Evolutionary conservation across 352 stramenopile genomes (phyloP).

Genomic region (Globisporangium apiculatum): DNA sequence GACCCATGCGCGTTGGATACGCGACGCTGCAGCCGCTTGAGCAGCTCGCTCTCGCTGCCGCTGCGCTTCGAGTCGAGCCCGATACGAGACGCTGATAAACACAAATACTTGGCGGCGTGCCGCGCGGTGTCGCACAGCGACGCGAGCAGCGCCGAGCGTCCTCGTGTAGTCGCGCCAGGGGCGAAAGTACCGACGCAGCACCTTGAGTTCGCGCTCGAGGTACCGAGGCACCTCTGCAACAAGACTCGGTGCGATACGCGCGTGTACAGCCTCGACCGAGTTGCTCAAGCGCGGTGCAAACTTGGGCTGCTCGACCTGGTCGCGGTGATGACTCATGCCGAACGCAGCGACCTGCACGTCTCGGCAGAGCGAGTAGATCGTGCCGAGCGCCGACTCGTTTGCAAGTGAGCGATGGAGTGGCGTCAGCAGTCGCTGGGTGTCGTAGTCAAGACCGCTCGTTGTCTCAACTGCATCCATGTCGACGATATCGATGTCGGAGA

Average conservation of each 20-base stretch:
- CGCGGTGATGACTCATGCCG: constrained; percentile 9
- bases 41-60: constrained; percentile 8
- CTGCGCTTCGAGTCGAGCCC: background rate
- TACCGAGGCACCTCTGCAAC: constrained; percentile 19
- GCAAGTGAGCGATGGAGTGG: too few relatives aligned
- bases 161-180: constrained; percentile 25
- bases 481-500: background rate
- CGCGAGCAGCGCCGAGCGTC: constrained; percentile 16
- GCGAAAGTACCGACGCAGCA: constrained; percentile 46
- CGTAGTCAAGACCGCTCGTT: too few relatives aligned
- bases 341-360: constrained; percentile 13
- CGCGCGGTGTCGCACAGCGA: constrained; percentile 16
- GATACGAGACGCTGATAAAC: constrained; percentile 19
- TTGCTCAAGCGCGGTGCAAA: background rate
- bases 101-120: constrained; percentile 20
- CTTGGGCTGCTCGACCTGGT: background rate
- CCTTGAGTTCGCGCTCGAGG: constrained; percentile 60
- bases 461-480: background rate
- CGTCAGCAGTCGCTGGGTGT: too few relatives aligned
- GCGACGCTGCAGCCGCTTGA: constrained; percentile 12
- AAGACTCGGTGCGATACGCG: background rate
- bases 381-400: constrained; percentile 3
- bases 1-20: constrained; percentile 25
- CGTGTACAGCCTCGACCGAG: background rate
- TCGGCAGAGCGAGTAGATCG: constrained; percentile 13